Evolutionary conservation across 306 rosid species (phyloP).

Genomic region (Dalbergia cultrata): DNA sequence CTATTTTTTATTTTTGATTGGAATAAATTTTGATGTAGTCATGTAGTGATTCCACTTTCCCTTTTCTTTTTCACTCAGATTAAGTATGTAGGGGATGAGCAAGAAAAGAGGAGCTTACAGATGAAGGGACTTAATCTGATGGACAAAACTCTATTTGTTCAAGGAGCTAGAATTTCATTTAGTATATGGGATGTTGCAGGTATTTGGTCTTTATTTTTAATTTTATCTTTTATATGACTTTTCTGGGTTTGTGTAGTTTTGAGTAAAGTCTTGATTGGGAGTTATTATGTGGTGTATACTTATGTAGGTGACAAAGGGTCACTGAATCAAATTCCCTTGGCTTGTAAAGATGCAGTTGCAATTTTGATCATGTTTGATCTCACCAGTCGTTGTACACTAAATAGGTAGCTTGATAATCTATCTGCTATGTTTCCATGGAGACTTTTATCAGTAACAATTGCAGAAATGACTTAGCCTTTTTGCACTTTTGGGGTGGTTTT

Average conservation of each 20-base stretch:
- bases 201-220: conserved; percentile 13
- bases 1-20: neutral
- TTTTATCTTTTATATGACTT: neutral
- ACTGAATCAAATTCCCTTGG: conserved; percentile 78
- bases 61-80: conserved; percentile 54
- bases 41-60: neutral
- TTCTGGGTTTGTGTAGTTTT: neutral
- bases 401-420: conserved; percentile 56
- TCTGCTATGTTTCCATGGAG: neutral
- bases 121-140: conserved; percentile 90
- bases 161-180: conserved; percentile 83
- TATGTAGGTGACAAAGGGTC: conserved; percentile 72
- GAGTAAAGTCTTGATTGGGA: conserved; percentile 13
- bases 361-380: conserved; percentile 96
- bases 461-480: neutral
- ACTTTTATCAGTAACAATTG: neutral
- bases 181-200: conserved; percentile 96
- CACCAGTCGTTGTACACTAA: conserved; percentile 86
- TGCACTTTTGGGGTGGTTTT: conserved; percentile 29
- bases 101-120: conserved; percentile 70
- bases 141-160: conserved; percentile 79
- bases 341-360: conserved; percentile 98
- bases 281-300: neutral
- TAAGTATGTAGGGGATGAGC: conserved; percentile 91
- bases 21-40: neutral